Evolutionary conservation across 495 filamentous ascomycete genomes (phyloP).

Genomic region (Daldinia loculata): DNA sequence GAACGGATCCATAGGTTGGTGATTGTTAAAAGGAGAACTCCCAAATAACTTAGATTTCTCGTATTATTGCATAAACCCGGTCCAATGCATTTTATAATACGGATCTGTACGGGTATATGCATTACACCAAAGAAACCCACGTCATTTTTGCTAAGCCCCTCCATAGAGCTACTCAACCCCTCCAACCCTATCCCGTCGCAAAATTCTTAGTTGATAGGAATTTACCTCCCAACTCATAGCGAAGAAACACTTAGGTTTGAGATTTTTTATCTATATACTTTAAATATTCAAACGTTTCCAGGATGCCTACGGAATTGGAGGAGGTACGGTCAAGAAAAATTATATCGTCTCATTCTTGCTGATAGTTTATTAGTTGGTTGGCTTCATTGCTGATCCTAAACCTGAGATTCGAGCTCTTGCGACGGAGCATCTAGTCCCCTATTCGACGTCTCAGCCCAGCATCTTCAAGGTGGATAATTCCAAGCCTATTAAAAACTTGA

Average conservation of each 20-base stretch:
- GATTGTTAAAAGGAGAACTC: neutral
- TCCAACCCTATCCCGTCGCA: constrained; percentile 3
- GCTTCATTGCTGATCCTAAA: constrained; percentile 90
- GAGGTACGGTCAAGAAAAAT: constrained; percentile 61
- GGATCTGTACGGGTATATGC: neutral
- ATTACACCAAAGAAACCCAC: constrained; percentile 7
- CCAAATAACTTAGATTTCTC: neutral
- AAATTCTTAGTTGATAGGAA: neutral
- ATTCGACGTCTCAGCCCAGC: constrained; percentile 75
- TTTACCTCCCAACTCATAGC: constrained; percentile 1
- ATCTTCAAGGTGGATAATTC: constrained; percentile 86
- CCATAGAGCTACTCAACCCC: constrained; percentile 28
- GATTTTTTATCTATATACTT: neutral
- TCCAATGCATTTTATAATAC: neutral
- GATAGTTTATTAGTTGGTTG: constrained; percentile 71
- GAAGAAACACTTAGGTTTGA: neutral
- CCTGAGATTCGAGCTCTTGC: constrained; percentile 79
- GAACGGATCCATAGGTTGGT: no score
- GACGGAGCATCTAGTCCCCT: constrained; percentile 85
- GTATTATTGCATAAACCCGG: neutral
- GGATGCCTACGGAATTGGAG: constrained; percentile 84
- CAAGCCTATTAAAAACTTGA: constrained; percentile 85
- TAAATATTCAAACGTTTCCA: neutral
- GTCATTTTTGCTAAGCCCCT: constrained; percentile 38
- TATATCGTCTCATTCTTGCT: constrained; percentile 25